Conservation (phyloP, 2,329 filamentous ascomycete genomes). For the Neopestalotiopsis clavispora region DNA sequence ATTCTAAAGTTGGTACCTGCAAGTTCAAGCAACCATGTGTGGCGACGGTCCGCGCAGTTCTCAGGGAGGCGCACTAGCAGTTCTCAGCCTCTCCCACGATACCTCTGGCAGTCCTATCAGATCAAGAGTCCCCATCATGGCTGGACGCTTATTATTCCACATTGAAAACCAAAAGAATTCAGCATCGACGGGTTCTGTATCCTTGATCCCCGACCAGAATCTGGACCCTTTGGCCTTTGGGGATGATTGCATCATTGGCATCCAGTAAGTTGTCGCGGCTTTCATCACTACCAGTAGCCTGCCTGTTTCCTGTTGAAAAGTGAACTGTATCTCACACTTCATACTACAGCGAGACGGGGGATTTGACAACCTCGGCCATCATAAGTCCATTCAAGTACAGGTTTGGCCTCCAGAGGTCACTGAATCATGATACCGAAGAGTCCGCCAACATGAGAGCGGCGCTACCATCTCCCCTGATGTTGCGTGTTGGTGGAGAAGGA, state of each 20-base stretch:
- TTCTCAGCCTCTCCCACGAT: constrained; percentile 36
- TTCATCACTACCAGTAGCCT: background rate
- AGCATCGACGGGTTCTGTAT: constrained; percentile 45
- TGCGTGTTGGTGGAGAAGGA: constrained; percentile 49
- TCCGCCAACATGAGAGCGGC: constrained; percentile 18
- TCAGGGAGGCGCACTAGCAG: constrained; percentile 51
- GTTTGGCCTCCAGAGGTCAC: constrained; percentile 35
- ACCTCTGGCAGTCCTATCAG: constrained; percentile 21
- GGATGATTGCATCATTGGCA: constrained; percentile 42
- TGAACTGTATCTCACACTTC: background rate
- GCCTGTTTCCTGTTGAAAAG: background rate
- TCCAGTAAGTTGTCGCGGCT: constrained; percentile 42
- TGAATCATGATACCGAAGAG: constrained; percentile 35
- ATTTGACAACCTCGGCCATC: constrained; percentile 43
- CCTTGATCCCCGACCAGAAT: constrained; percentile 40
- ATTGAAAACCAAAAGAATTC: constrained; percentile 40
- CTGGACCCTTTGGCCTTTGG: constrained; percentile 21
- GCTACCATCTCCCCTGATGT: constrained; percentile 44
- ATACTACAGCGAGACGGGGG: constrained; percentile 43
- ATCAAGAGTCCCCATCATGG: constrained; percentile 22
- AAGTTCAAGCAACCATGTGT: constrained; percentile 42
- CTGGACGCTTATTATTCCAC: constrained; percentile 45
- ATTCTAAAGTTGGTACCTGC: too few species aligned
- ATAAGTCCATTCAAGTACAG: constrained; percentile 49
- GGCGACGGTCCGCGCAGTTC: constrained; percentile 46